Evolutionary conservation across 2,329 filamentous ascomycete genomes (phyloP), one percentile per base, ranked within the genome.

Genomic region (Epichloe festucae): DNA sequence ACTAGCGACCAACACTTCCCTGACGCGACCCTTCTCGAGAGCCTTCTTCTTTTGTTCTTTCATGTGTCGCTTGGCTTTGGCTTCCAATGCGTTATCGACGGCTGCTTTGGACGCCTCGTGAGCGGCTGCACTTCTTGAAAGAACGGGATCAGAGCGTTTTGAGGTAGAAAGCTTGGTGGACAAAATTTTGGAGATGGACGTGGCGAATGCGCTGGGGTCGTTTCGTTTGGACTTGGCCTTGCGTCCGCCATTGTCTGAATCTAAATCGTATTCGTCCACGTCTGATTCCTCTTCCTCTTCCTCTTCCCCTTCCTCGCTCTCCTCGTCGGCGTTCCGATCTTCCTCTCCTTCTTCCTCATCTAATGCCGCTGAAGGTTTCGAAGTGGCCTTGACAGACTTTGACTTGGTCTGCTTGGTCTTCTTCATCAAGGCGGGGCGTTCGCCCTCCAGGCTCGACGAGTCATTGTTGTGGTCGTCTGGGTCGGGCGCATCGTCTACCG

Each of bases 131-230:
- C 85, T 91, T 61, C 93, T 85, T 5, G 90, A 84, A 3, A 98
- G 77, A n/a, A 98, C 87, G 0, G 93, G 93, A 65, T 98, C 93
- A 51, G 83, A 77, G 23, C 90, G 85, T 64, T 89, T 89, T 35
- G 85, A 79, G 7, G 80, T 82, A 2, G 89, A 85, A 10, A 97
- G 76, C 70, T 97, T 97, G 48, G 89, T 91, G 52, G 82, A 83
- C 44, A 98, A 77, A 65, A 98, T 96, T 68, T 93, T 95, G 59
- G 87, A 85, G 61, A 98, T 89, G 48, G 89, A 95, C 1, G 85
- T 95, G 23, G 91, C 88, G 67, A 98, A 97, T 49, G 88, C 89
- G 56, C 78, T 74, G 3, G 93, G 90, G 67, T 98, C 91, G 70
- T 95, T 95, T 63, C 90, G 85, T 71, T 97, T 97, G 14, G 83